phyloP scores from a whole-genome alignment of 805 yeast species.

The Candida vaughaniae region DNA sequence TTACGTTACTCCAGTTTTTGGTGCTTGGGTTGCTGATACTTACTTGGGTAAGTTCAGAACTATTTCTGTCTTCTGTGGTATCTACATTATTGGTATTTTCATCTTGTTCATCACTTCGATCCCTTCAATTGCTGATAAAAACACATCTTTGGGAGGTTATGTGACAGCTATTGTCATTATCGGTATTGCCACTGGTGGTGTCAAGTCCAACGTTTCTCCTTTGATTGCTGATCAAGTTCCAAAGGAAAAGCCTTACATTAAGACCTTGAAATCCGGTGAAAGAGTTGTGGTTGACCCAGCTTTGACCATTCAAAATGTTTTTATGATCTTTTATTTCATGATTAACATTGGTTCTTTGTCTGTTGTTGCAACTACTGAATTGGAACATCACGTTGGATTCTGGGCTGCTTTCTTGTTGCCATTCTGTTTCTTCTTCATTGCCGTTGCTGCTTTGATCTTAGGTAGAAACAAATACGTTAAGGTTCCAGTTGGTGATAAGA shows the following conservation, averaged over 20 bases:
- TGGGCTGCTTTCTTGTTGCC: constrained; percentile 78
- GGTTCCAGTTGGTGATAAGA: constrained; percentile 61
- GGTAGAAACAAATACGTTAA: constrained; percentile 59
- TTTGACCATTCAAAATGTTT: constrained; percentile 68
- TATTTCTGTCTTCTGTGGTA: constrained; percentile 55
- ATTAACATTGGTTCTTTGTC: constrained; percentile 75
- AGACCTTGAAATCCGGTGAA: constrained; percentile 39
- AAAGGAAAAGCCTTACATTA: constrained; percentile 38
- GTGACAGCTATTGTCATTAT: constrained; percentile 54
- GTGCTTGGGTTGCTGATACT: constrained; percentile 75
- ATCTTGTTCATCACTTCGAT: constrained; percentile 68
- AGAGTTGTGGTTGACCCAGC: constrained; percentile 56
- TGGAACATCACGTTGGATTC: constrained; percentile 64
- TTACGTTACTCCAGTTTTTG: constrained; percentile 74
- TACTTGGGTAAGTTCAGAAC: constrained; percentile 72
- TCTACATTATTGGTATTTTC: constrained; percentile 62
- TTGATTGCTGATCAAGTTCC: constrained; percentile 65
- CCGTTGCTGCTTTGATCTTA: constrained; percentile 48
- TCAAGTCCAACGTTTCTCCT: constrained; percentile 73
- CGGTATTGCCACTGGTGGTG: constrained; percentile 80
- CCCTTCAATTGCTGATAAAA: constrained; percentile 51
- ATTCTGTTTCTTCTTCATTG: constrained; percentile 54
- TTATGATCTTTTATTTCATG: constrained; percentile 74
- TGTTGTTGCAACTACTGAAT: constrained; percentile 72
- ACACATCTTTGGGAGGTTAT: constrained; percentile 64